Evolutionary conservation across 2,329 filamentous ascomycete genomes (phyloP).

Genomic region (Triangularia verruculosa): DNA sequence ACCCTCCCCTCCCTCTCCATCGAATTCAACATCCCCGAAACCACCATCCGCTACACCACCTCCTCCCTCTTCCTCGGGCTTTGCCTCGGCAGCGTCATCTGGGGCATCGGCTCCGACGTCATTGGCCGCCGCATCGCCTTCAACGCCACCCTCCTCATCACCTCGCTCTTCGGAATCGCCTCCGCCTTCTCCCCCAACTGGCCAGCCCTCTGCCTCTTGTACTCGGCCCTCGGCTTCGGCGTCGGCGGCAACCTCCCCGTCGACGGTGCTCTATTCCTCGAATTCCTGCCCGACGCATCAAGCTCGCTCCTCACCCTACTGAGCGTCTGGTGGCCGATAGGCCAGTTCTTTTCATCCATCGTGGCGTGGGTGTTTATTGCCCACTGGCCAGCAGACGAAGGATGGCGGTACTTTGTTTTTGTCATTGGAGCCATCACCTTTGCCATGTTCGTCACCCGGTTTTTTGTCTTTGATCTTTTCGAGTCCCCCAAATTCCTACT

Average conservation of each 20-base stretch:
- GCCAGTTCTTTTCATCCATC: conserved; percentile 69
- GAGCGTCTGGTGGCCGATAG: conserved; percentile 85
- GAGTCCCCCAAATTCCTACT: conserved; percentile 85
- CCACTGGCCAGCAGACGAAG: conserved; percentile 63
- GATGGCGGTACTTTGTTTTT: conserved; percentile 73
- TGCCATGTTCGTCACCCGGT: conserved; percentile 73
- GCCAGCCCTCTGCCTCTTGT: conserved; percentile 59
- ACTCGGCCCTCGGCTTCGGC: conserved; percentile 62
- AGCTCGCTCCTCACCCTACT: conserved; percentile 72
- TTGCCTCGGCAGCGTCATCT: conserved; percentile 73
- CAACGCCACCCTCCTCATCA: conserved; percentile 74
- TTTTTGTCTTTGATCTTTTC: conserved; percentile 76
- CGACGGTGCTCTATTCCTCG: conserved; percentile 77
- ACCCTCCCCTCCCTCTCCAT: conserved; percentile 70
- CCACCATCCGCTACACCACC: conserved; percentile 75
- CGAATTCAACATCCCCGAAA: conserved; percentile 69
- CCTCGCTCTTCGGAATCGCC: conserved; percentile 69
- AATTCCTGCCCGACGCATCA: conserved; percentile 75
- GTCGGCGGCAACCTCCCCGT: conserved; percentile 76
- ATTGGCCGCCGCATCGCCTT: conserved; percentile 78
- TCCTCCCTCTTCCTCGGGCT: conserved; percentile 73
- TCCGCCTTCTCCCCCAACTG: conserved; percentile 67
- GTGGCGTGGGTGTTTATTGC: conserved; percentile 76
- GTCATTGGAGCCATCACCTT: conserved; percentile 72
- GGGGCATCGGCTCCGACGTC: conserved; percentile 76